phyloP scores from a whole-genome alignment of 108 stramenopile species.

The Stephanodiscus triporus region DNA sequence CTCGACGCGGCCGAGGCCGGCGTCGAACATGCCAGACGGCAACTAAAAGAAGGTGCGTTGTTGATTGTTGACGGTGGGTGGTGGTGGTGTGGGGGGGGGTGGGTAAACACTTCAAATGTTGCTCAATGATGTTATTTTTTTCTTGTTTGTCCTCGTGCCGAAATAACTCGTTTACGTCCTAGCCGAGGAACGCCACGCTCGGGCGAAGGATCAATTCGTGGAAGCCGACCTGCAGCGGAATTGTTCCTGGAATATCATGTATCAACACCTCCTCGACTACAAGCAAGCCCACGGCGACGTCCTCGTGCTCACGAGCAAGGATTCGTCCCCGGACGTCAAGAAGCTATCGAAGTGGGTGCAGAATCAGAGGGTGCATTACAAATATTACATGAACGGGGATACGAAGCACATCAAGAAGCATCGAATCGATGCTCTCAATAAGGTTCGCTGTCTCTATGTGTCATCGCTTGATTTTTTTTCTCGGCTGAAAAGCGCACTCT shows the following conservation, averaged over 20 bases:
- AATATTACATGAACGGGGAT: slow-evolving; percentile 32
- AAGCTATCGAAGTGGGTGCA: slow-evolving; percentile 28
- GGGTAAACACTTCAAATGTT: no score
- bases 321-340: slow-evolving; percentile 13
- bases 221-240: not conserved
- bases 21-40: not conserved
- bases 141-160: not conserved
- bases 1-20: not conserved
- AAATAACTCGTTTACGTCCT: no score
- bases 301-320: slow-evolving; percentile 13
- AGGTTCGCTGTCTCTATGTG: not conserved
- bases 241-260: slow-evolving; percentile 7
- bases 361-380: slow-evolving; percentile 27
- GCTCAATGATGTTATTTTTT: not conserved
- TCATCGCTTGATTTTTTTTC: not conserved
- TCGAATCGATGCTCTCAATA: slow-evolving; percentile 20
- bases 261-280: slow-evolving; percentile 5
- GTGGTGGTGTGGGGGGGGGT: not conserved
- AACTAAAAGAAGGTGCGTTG: not conserved
- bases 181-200: slow-evolving; percentile 1
- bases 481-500: no score
- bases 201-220: not conserved
- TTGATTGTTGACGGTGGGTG: no score
- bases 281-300: slow-evolving; percentile 6
- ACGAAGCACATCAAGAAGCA: slow-evolving; percentile 32